Evolutionary conservation across 2,329 filamentous ascomycete species (phyloP).

Genomic region (Venturia nashicola): DNA sequence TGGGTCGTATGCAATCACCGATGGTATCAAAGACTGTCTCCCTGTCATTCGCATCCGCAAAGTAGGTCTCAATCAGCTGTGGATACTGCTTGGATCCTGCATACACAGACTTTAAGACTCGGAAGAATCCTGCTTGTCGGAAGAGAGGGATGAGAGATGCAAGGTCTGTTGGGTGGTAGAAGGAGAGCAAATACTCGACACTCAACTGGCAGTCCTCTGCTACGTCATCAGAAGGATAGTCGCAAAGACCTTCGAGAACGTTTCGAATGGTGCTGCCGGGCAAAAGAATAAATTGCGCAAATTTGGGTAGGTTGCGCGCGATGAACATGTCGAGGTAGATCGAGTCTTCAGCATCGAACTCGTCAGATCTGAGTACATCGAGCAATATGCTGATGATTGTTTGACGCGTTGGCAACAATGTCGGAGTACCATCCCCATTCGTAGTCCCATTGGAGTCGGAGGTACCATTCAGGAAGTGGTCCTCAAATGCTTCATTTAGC

Average conservation of each 20-base stretch:
- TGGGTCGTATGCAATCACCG: constrained; percentile 56
- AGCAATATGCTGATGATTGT: constrained; percentile 84
- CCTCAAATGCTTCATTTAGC: constrained; percentile 94
- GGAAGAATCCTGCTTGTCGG: constrained; percentile 69
- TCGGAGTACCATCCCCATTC: constrained; percentile 35
- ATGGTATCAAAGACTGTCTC: constrained; percentile 70
- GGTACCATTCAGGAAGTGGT: constrained; percentile 78
- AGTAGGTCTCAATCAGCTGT: constrained; percentile 65
- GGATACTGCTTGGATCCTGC: constrained; percentile 67
- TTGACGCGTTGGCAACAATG: constrained; percentile 59
- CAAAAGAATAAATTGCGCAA: constrained; percentile 86
- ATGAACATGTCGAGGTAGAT: constrained; percentile 99
- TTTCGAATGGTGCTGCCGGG: constrained; percentile 75
- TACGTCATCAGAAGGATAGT: constrained; percentile 67
- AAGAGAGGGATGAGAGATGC: constrained; percentile 65
- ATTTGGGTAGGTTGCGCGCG: constrained; percentile 89
- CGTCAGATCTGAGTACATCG: constrained; percentile 70
- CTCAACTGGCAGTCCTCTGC: constrained; percentile 95
- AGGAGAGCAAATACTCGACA: constrained; percentile 83
- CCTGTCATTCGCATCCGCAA: constrained; percentile 71
- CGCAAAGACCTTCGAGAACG: constrained; percentile 71
- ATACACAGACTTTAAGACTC: constrained; percentile 84
- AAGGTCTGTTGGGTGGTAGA: constrained; percentile 82
- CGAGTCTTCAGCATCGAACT: constrained; percentile 69
- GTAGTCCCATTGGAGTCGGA: constrained; percentile 41